These are phyloP conservation scores for Penicillium sp. DNA, from an alignment of 2,329 filamentous ascomycete genomes.

Conservation along the genomic window DNA sequence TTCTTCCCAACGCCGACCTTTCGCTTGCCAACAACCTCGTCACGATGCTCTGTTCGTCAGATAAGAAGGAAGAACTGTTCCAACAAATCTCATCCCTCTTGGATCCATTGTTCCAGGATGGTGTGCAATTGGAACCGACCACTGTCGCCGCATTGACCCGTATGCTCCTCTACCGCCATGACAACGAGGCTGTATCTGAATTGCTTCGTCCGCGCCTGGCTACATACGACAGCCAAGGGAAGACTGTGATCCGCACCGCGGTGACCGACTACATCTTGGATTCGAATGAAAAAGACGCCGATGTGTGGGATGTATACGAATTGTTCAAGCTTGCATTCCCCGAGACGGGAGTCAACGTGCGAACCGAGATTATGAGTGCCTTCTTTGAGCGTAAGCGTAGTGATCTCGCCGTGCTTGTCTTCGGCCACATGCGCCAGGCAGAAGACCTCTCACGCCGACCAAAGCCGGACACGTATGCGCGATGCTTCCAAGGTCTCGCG, in stretches of 20 bases:
- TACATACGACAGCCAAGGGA: slow-evolving; percentile 55
- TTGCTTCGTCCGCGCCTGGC: slow-evolving; percentile 69
- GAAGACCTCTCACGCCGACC: slow-evolving; percentile 65
- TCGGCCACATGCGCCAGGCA: slow-evolving; percentile 90
- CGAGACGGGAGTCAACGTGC: slow-evolving; percentile 64
- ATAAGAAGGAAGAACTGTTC: slow-evolving; percentile 60
- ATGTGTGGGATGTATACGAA: slow-evolving; percentile 63
- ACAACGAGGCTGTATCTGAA: slow-evolving; percentile 77
- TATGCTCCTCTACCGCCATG: slow-evolving; percentile 73
- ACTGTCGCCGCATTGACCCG: slow-evolving; percentile 75
- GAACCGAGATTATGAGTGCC: slow-evolving; percentile 73
- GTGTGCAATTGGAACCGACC: slow-evolving; percentile 68
- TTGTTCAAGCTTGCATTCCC: slow-evolving; percentile 61
- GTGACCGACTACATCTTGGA: slow-evolving; percentile 72
- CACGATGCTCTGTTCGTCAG: slow-evolving; percentile 63
- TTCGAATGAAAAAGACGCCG: slow-evolving; percentile 59
- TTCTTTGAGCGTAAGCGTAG: slow-evolving; percentile 78
- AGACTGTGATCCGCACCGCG: slow-evolving; percentile 64
- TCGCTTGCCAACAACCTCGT: slow-evolving; percentile 71
- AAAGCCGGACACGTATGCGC: slow-evolving; percentile 71
- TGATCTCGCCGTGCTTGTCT: slow-evolving; percentile 84
- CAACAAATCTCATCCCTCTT: slow-evolving; percentile 72
- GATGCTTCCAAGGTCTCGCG: slow-evolving; percentile 75
- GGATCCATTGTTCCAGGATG: slow-evolving; percentile 70
- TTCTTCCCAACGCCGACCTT: slow-evolving; percentile 61